Evolutionary conservation across 495 filamentous ascomycete genomes (phyloP).

Genomic region (Hypomontagnella monticulosa): DNA sequence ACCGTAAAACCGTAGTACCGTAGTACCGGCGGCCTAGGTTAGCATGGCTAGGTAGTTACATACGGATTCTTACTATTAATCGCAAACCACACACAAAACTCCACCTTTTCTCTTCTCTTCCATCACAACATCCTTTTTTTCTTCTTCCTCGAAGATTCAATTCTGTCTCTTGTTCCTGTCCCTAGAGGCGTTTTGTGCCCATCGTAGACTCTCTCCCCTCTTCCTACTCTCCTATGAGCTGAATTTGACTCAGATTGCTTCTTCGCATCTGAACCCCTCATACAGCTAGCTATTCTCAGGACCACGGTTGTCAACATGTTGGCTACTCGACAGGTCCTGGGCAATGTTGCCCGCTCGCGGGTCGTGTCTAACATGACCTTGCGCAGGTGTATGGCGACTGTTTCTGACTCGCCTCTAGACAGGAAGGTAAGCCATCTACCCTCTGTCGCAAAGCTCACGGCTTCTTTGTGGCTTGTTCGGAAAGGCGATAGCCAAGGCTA

Average conservation of each 20-base stretch:
- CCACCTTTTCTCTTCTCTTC: slow-evolving; percentile 44
- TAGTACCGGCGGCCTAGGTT: slow-evolving; percentile 38
- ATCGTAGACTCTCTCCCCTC: slow-evolving; percentile 14
- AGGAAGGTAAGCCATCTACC: slow-evolving; percentile 54
- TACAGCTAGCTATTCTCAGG: slow-evolving; percentile 33
- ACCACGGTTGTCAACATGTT: slow-evolving; percentile 59
- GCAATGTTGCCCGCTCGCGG: slow-evolving; percentile 60
- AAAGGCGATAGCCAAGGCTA: slow-evolving; percentile 30
- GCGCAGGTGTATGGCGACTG: slow-evolving; percentile 64
- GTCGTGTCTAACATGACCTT: slow-evolving; percentile 57
- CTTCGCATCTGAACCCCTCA: slow-evolving; percentile 37
- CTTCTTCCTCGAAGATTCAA: slow-evolving; percentile 18
- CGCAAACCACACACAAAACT: slow-evolving; percentile 45
- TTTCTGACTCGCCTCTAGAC: slow-evolving; percentile 62
- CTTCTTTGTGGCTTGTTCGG: neutral
- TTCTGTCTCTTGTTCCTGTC: slow-evolving; percentile 21
- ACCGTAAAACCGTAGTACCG: slow-evolving; percentile 30
- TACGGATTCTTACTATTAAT: slow-evolving; percentile 37
- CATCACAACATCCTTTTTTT: slow-evolving; percentile 36
- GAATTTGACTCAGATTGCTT: slow-evolving; percentile 25
- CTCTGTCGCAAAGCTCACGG: slow-evolving; percentile 8
- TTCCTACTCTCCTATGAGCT: slow-evolving; percentile 16
- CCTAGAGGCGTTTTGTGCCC: slow-evolving; percentile 31
- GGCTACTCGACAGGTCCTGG: slow-evolving; percentile 64
- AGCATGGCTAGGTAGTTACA: slow-evolving; percentile 9